These are phyloP conservation scores for Eucalyptus tenuipes DNA, from an alignment of 345 rosid genomes.

Conservation along the genomic window DNA sequence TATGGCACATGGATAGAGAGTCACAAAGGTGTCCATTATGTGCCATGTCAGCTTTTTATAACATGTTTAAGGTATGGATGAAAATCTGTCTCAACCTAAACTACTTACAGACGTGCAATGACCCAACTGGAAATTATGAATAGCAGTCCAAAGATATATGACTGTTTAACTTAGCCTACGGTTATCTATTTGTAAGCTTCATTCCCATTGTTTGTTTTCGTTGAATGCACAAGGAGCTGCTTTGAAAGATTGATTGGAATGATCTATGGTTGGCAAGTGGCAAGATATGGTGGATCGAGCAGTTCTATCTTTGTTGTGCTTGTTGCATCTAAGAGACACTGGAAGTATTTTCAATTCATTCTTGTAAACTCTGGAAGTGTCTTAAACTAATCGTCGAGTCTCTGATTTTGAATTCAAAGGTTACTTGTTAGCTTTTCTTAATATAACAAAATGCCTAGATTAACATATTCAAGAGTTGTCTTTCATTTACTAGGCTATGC, in stretches of 20 bases:
- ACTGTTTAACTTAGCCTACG: not conserved
- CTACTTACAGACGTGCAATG: not conserved
- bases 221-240: not conserved
- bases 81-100: not conserved
- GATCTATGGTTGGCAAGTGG: not conserved
- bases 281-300: not conserved
- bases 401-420: not conserved
- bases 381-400: not conserved
- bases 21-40: not conserved
- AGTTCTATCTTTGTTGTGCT: not conserved
- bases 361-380: not conserved
- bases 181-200: not conserved
- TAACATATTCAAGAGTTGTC: not conserved
- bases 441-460: not conserved
- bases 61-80: not conserved
- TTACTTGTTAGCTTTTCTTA: not conserved
- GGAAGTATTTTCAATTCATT: not conserved
- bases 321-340: not conserved
- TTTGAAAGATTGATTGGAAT: not conserved
- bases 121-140: not conserved
- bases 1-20: not conserved
- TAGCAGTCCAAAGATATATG: not conserved
- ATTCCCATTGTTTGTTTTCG: not conserved
- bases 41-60: not conserved
- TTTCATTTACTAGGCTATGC: not conserved